Percentiles rank a stretch among this genome's conserved stretches.
phyloP scores from a whole-genome alignment of 2,329 filamentous ascomycete genomes.

The Macrophomina tecta region DNA sequence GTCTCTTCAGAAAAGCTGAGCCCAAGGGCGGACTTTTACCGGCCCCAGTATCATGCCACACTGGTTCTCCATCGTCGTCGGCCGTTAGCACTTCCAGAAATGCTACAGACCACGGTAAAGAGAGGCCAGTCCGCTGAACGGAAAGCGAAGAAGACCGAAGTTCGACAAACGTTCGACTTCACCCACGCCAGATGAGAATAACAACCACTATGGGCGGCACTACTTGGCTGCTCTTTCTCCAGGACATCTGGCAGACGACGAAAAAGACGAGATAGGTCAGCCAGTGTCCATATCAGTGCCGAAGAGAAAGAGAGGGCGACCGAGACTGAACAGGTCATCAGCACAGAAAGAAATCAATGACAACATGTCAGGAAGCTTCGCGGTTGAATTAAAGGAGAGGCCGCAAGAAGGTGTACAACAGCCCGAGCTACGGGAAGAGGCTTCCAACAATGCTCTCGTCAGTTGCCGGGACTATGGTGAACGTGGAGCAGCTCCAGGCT shows the following conservation, averaged over 20 bases:
- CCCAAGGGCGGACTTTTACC: background rate
- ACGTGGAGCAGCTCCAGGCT: background rate
- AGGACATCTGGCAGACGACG: background rate
- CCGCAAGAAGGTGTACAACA: background rate
- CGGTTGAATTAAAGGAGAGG: background rate
- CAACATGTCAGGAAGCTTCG: background rate
- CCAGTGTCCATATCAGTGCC: background rate
- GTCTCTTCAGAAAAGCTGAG: slow-evolving; percentile 5
- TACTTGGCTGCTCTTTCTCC: too few species aligned
- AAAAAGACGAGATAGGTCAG: background rate
- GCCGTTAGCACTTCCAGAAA: background rate
- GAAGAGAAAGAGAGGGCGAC: background rate
- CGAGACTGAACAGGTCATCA: background rate
- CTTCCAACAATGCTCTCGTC: background rate
- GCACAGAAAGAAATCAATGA: background rate
- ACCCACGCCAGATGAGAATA: background rate
- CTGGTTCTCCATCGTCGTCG: background rate
- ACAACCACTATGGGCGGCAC: background rate
- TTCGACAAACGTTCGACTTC: too few species aligned
- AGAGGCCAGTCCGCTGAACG: background rate
- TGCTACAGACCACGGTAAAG: background rate
- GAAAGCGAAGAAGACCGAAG: background rate
- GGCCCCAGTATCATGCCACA: background rate
- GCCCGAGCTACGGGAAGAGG: background rate
- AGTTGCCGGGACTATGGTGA: background rate